Evolutionary conservation across 768 basidiomycete genomes (phyloP).

Genomic region (Clavaria fumosa): DNA sequence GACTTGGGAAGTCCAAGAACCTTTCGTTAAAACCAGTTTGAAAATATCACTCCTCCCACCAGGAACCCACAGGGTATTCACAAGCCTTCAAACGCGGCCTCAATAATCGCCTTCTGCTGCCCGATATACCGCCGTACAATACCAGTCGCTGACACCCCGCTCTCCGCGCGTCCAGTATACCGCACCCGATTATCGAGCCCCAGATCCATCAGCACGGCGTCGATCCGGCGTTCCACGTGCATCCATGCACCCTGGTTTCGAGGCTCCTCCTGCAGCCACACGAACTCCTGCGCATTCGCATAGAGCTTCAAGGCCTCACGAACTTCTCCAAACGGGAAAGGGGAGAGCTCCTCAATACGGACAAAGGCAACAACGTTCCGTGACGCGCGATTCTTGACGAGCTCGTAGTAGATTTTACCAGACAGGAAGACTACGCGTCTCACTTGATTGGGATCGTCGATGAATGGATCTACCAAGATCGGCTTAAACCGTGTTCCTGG

Average conservation of each 20-base stretch:
- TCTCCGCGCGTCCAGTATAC: slow-evolving; percentile 57
- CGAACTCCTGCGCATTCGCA: slow-evolving; percentile 22
- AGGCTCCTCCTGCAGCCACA: slow-evolving; percentile 82
- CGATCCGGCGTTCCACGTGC: slow-evolving; percentile 47
- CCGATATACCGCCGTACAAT: slow-evolving; percentile 49
- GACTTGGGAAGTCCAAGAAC: no score
- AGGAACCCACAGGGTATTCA: no score
- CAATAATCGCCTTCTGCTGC: slow-evolving; percentile 50
- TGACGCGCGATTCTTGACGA: slow-evolving; percentile 50
- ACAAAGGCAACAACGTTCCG: slow-evolving; percentile 48
- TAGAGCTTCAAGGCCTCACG: slow-evolving; percentile 32
- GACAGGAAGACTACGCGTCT: slow-evolving; percentile 59
- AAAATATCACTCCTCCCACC: no score
- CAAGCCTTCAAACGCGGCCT: slow-evolving; percentile 37
- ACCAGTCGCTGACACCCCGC: slow-evolving; percentile 64
- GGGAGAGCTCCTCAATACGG: slow-evolving; percentile 74
- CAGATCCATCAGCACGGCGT: slow-evolving; percentile 29
- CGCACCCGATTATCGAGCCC: slow-evolving; percentile 20
- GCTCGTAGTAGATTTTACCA: slow-evolving; percentile 84
- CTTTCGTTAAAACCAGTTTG: no score
- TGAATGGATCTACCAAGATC: slow-evolving; percentile 42
- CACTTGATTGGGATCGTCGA: slow-evolving; percentile 24
- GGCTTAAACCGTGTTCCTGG: slow-evolving; percentile 49
- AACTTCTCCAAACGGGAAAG: slow-evolving; percentile 65
- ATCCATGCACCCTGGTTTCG: slow-evolving; percentile 73